These are phyloP conservation scores for Metschnikowia continentalis DNA, from an alignment of 805 yeast species.

Conservation along the genomic window DNA sequence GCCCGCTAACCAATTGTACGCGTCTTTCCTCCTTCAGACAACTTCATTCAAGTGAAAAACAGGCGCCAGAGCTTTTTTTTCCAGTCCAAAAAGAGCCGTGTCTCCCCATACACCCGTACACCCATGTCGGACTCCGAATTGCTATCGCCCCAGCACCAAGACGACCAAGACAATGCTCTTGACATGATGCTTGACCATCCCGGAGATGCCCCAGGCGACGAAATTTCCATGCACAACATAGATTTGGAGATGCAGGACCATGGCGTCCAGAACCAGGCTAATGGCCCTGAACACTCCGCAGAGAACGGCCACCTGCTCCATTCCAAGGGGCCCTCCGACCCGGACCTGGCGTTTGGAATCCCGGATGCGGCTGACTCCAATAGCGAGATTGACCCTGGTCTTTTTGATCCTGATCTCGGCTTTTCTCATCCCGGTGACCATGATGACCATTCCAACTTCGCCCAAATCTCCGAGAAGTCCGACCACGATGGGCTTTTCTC, in stretches of 20 bases:
- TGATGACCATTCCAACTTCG: neutral
- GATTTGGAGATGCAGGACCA: slow-evolving; percentile 9
- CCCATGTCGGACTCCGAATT: slow-evolving; percentile 17
- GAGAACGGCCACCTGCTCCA: neutral
- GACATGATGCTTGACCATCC: slow-evolving; percentile 5
- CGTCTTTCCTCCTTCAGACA: neutral
- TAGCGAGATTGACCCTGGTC: slow-evolving; percentile 2
- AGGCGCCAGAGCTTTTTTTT: neutral
- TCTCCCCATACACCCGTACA: neutral
- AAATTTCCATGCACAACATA: slow-evolving; percentile 12
- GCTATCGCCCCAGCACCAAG: slow-evolving; percentile 12
- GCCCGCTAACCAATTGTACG: neutral
- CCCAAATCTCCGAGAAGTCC: neutral
- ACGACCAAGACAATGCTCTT: neutral
- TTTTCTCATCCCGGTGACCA: slow-evolving; percentile 3
- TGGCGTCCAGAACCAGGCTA: neutral
- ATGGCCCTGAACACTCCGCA: neutral
- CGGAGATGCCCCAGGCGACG: neutral
- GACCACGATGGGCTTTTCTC: slow-evolving; percentile 1
- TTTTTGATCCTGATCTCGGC: slow-evolving; percentile 5
- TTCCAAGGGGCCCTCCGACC: neutral
- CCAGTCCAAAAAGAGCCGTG: neutral
- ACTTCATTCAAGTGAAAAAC: neutral
- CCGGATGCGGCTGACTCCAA: neutral
- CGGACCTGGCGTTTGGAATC: neutral